These are phyloP conservation scores for Kwoniella heveanensis DNA, from an alignment of 768 basidiomycete species.

Conservation along the genomic window DNA sequence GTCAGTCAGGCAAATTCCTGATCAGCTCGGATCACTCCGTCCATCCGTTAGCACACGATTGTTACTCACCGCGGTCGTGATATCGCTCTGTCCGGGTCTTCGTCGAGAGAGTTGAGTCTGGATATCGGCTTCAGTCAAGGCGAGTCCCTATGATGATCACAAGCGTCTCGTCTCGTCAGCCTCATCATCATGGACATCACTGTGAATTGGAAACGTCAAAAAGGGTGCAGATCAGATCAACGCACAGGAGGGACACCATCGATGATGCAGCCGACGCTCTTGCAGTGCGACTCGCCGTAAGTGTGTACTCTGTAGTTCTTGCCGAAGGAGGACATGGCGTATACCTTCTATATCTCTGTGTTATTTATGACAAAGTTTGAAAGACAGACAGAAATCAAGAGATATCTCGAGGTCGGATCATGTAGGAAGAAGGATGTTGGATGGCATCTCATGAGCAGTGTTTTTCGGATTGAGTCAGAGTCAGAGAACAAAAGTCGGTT, in stretches of 20 bases:
- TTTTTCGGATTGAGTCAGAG: not conserved
- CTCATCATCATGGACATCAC: not conserved
- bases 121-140: slow-evolving; percentile 76
- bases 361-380: not conserved
- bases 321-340: slow-evolving; percentile 90
- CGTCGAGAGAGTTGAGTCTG: slow-evolving; percentile 88
- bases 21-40: not conserved
- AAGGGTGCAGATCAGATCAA: no score
- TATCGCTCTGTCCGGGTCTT: slow-evolving; percentile 91
- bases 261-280: slow-evolving; percentile 94
- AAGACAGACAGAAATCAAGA: not conserved
- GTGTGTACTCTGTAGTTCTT: slow-evolving; percentile 90
- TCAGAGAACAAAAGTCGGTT: not conserved
- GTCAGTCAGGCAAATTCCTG: no score
- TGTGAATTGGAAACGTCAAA: no score
- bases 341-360: not conserved
- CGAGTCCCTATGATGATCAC: slow-evolving; percentile 67
- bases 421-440: not conserved
- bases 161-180: not conserved
- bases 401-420: slow-evolving; percentile 11
- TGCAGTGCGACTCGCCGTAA: slow-evolving; percentile 96
- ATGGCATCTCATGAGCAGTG: not conserved
- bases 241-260: slow-evolving; percentile 93
- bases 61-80: slow-evolving; percentile 84
- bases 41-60: not conserved